phyloP scores from a whole-genome alignment of 2,329 filamentous ascomycete genomes.

The Fusarium scirpi region DNA sequence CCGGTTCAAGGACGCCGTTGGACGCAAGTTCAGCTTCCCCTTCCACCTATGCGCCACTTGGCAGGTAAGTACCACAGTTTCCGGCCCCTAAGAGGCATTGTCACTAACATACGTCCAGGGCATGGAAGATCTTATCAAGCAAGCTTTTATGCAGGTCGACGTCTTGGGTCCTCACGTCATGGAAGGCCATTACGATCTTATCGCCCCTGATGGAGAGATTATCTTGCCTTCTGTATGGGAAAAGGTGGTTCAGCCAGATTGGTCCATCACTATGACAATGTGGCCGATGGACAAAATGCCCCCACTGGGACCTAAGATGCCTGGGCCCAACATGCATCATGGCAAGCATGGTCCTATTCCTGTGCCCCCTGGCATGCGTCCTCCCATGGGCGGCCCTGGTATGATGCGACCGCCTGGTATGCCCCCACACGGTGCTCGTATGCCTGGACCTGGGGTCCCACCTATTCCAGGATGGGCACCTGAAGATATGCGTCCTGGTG shows the following conservation, averaged over 20 bases:
- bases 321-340: constrained; percentile 29
- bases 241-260: constrained; percentile 80
- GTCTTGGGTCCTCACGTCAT: constrained; percentile 80
- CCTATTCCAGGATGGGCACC: constrained; percentile 42
- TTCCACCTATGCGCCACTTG: constrained; percentile 87
- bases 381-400: constrained; percentile 6
- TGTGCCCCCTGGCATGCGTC: constrained; percentile 2
- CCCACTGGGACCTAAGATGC: constrained; percentile 41
- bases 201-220: constrained; percentile 83
- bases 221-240: constrained; percentile 85
- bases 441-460: constrained; percentile 25
- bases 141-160: constrained; percentile 84
- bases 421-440: constrained; percentile 4
- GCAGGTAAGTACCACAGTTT: constrained; percentile 68
- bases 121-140: constrained; percentile 88
- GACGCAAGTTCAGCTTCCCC: constrained; percentile 92
- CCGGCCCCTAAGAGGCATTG: too few relatives aligned
- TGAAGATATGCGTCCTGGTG: constrained; percentile 7
- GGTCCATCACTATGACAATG: constrained; percentile 67
- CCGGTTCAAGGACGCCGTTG: constrained; percentile 91
- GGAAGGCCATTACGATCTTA: constrained; percentile 82
- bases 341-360: constrained; percentile 30
- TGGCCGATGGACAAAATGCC: constrained; percentile 66
- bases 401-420: constrained; percentile 28
- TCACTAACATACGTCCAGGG: constrained; percentile 64